Evolutionary conservation across 2,329 filamentous ascomycete species (phyloP), one percentile per base, ranked within the genome.

Genomic region (Talaromyces sp.): DNA sequence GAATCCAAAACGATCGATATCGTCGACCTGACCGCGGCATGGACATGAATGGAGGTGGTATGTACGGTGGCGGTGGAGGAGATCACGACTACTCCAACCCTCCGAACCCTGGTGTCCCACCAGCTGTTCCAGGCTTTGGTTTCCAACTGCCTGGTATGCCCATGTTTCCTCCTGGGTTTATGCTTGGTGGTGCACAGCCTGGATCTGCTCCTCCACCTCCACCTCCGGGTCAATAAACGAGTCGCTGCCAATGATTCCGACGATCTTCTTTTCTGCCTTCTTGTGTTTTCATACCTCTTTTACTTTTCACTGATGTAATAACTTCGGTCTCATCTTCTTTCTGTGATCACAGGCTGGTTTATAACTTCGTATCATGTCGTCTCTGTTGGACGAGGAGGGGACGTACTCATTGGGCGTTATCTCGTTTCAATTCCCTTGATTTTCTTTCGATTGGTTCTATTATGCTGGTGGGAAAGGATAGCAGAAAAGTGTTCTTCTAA

Each of bases 91-190:
- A 68, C 15, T 62, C 68, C 53, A 73, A 69, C 59, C 63, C 66
- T 56, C 76, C 71, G 61, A 76, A 76, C 52, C 76, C 81, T 28
- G 80, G 76, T 8, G 80, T 81, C 2, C 77, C 81, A 2, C 80
- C 80, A 13, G 75, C 80, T 6, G 79, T 83, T 5, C 80, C 80
- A 45, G 78, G 79, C 3, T 83, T 83, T 61, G 80, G 80, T 8
- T 83, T 82, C 65, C 78, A 78, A 37, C 77, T 79, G 59, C 71
- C 76, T 10, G 75, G 75, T 17, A 78, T 79, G 74, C 75, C 76
- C 40, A 75, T 78, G 69, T 74, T 80, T 25, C 77, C 77, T 55
- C 74, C 76, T 19, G 76, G 76, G 11, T 80, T 79, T 64, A 75
- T 78, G 70, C 70, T 78, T 66, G 73, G 73, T 39, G 71, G 71